Conservation (phyloP, 306 rosid genomes). For the Mimosa bimucronata region DNA sequence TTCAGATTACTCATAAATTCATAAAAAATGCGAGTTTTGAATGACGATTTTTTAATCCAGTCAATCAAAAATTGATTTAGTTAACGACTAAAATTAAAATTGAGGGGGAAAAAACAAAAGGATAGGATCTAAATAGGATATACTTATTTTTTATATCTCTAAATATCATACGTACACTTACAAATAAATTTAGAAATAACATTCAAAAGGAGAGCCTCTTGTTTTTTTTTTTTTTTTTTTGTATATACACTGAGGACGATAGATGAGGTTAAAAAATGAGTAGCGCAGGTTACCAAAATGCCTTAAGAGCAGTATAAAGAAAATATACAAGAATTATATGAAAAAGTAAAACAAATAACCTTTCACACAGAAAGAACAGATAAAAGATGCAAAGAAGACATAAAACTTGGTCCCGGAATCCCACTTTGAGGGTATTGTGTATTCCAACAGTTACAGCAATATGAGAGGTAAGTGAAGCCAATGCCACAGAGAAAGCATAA, state of each 20-base stretch:
- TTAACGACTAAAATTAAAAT: too few species aligned
- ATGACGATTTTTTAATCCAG: too few species aligned
- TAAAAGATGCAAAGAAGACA: background rate
- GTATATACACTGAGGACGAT: background rate
- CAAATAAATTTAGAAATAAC: too few species aligned
- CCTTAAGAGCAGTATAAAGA: background rate
- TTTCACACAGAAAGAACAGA: background rate
- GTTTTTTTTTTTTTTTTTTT: too few species aligned
- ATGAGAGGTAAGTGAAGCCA: background rate
- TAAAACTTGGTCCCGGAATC: conserved; percentile 1
- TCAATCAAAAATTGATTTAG: too few species aligned
- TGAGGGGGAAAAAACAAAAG: background rate
- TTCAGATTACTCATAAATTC: too few species aligned
- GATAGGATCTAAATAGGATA: background rate
- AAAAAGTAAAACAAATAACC: background rate
- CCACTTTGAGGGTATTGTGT: background rate
- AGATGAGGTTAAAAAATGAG: background rate
- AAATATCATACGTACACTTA: background rate
- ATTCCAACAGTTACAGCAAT: background rate
- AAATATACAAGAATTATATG: too few species aligned
- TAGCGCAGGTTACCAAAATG: background rate
- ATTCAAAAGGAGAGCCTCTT: background rate
- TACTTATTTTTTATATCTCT: too few species aligned
- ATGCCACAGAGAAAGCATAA: conserved; percentile 24
- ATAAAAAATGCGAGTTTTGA: too few species aligned